Conservation (phyloP, 2,329 filamentous ascomycete species). For the Penicillium sp. region DNA sequence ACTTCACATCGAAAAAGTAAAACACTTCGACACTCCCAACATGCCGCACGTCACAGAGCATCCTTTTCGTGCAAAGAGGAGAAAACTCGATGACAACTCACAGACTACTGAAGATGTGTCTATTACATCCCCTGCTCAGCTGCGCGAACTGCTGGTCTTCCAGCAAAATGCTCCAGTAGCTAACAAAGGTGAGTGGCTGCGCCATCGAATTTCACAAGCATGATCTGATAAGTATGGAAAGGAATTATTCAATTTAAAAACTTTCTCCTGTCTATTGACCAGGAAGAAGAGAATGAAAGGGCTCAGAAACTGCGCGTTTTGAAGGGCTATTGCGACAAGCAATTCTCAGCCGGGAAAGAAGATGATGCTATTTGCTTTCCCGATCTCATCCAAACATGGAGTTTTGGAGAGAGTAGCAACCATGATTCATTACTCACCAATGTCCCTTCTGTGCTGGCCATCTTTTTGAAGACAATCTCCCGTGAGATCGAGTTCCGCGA, state of each 20-base stretch:
- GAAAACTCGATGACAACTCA: constrained; percentile 33
- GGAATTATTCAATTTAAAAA: constrained; percentile 43
- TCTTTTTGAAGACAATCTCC: constrained; percentile 74
- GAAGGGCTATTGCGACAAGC: constrained; percentile 48
- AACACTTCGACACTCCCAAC: constrained; percentile 12
- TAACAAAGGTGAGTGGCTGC: constrained; percentile 59
- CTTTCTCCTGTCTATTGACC: constrained; percentile 39
- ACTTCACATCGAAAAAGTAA: constrained; percentile 14
- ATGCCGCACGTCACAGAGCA: constrained; percentile 34
- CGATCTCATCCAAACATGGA: constrained; percentile 84
- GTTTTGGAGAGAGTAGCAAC: constrained; percentile 70
- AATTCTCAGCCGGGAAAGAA: constrained; percentile 44
- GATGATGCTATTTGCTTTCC: constrained; percentile 59
- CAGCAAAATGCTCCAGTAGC: constrained; percentile 57
- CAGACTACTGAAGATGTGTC: constrained; percentile 14
- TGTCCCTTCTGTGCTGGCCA: constrained; percentile 70
- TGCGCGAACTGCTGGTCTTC: constrained; percentile 63
- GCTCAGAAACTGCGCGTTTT: constrained; percentile 40
- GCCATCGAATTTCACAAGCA: constrained; percentile 1
- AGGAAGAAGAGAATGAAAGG: constrained; percentile 33
- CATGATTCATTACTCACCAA: constrained; percentile 76
- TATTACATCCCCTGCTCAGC: constrained; percentile 53
- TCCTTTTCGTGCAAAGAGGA: constrained; percentile 35
- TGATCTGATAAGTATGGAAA: constrained; percentile 14
- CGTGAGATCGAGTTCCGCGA: constrained; percentile 66